These are phyloP conservation scores for Calophaca sinica DNA, from an alignment of 306 rosid genomes.

Conservation along the genomic window DNA sequence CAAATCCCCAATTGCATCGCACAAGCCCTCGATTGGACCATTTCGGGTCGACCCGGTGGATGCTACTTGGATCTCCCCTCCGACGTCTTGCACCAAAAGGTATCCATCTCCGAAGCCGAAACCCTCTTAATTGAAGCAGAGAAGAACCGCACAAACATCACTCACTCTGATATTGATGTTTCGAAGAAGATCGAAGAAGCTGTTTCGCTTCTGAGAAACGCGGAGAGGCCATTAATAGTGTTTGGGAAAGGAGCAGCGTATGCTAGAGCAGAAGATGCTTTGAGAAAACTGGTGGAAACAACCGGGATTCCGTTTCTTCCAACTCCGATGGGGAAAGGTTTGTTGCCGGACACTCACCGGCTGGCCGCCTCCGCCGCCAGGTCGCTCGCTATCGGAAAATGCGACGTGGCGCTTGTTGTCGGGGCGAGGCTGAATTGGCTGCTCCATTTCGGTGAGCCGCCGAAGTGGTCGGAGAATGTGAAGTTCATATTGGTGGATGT, in stretches of 20 bases:
- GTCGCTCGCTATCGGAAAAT: constrained; percentile 84
- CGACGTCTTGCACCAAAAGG: constrained; percentile 76
- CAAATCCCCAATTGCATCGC: constrained; percentile 73
- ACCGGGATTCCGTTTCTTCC: constrained; percentile 95
- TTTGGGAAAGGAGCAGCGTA: constrained; percentile 93
- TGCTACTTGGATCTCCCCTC: constrained; percentile 91
- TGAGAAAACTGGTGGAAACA: constrained; percentile 69
- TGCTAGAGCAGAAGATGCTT: constrained; percentile 70
- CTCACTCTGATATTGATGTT: not conserved
- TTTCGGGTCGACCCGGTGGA: constrained; percentile 80
- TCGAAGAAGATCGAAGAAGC: constrained; percentile 56
- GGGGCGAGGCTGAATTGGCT: constrained; percentile 95
- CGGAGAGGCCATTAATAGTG: constrained; percentile 86
- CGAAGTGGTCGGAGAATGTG: constrained; percentile 88
- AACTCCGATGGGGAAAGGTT: constrained; percentile 95
- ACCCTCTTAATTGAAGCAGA: constrained; percentile 56
- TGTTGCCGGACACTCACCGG: constrained; percentile 78
- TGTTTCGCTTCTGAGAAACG: constrained; percentile 61
- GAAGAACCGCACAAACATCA: not conserved
- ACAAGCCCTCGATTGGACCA: constrained; percentile 60
- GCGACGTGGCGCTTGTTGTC: constrained; percentile 88
- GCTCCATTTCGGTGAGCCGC: constrained; percentile 92
- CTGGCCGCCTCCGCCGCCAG: constrained; percentile 94
- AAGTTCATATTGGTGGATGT: constrained; percentile 87
- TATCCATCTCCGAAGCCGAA: constrained; percentile 69